These are phyloP conservation scores for Xylaria sp. DNA, from an alignment of 2,329 filamentous ascomycete genomes.

Conservation along the genomic window DNA sequence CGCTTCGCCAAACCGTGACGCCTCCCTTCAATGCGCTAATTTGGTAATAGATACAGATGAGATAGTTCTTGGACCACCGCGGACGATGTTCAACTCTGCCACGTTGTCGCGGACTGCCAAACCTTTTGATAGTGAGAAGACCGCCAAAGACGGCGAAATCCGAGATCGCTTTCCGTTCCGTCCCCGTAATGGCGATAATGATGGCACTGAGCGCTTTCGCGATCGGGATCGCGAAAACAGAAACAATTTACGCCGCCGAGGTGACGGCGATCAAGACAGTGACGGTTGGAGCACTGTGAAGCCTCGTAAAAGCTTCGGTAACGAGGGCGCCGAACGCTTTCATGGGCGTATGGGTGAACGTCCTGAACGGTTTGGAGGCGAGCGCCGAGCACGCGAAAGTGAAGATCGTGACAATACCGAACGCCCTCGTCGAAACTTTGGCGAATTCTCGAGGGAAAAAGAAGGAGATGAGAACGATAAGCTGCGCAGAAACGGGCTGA, in stretches of 20 bases:
- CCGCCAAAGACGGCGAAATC: constrained; percentile 60
- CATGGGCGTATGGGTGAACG: constrained; percentile 70
- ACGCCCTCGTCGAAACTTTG: constrained; percentile 60
- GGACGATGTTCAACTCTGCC: constrained; percentile 82
- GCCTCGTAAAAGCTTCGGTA: constrained; percentile 77
- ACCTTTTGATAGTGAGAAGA: constrained; percentile 64
- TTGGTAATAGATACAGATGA: constrained; percentile 73
- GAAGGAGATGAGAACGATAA: constrained; percentile 64
- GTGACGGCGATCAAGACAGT: constrained; percentile 67
- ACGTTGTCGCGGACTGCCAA: constrained; percentile 64
- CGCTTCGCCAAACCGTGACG: constrained; percentile 43
- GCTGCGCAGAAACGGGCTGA: constrained; percentile 70
- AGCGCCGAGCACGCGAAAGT: constrained; percentile 55
- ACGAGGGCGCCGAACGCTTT: constrained; percentile 77
- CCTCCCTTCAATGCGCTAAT: constrained; percentile 43
- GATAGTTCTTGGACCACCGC: constrained; percentile 85
- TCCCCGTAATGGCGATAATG: constrained; percentile 60
- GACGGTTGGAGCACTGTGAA: constrained; percentile 81
- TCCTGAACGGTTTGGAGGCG: constrained; percentile 53
- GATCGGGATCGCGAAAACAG: constrained; percentile 58
- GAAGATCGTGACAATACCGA: constrained; percentile 63
- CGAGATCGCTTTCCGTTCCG: constrained; percentile 71
- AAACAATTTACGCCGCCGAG: constrained; percentile 62
- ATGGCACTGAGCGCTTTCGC: constrained; percentile 50
- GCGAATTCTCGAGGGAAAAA: constrained; percentile 58